Conservation (phyloP, 495 filamentous ascomycete species). For the Cryomyces minteri region DNA sequence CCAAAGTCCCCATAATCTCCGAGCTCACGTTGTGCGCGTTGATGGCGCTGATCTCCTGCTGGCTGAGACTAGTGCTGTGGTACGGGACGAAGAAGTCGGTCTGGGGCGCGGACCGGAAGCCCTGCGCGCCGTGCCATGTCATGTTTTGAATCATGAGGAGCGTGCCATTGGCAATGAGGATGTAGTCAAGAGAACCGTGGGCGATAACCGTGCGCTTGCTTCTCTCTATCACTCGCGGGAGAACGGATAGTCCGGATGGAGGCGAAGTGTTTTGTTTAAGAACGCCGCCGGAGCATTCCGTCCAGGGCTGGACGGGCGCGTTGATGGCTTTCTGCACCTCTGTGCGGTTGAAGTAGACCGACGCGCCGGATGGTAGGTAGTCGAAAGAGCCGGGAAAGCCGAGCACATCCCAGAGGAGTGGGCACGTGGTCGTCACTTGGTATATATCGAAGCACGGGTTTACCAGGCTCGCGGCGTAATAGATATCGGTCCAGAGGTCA, state of each 20-base stretch:
- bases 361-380: slow-evolving; percentile 24
- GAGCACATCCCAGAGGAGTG: slow-evolving; percentile 51
- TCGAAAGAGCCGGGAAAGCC: slow-evolving; percentile 43
- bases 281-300: slow-evolving; percentile 35
- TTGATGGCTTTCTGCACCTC: slow-evolving; percentile 64
- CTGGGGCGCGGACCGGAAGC: slow-evolving; percentile 34
- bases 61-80: slow-evolving; percentile 7
- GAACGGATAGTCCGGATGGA: slow-evolving; percentile 18
- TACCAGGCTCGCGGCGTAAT: slow-evolving; percentile 31
- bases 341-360: slow-evolving; percentile 58
- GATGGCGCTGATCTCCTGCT: no score
- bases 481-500: slow-evolving; percentile 37
- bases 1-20: slow-evolving; percentile 1
- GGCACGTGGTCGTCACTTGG: slow-evolving; percentile 56
- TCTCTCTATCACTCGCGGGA: slow-evolving; percentile 55
- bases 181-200: slow-evolving; percentile 45
- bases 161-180: slow-evolving; percentile 46
- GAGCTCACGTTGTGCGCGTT: no score
- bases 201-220: slow-evolving; percentile 50
- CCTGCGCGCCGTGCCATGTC: slow-evolving; percentile 59
- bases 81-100: slow-evolving; percentile 23
- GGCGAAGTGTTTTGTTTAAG: slow-evolving; percentile 27
- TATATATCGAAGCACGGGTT: slow-evolving; percentile 78
- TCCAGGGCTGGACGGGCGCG: slow-evolving; percentile 39
- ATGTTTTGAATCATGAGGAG: slow-evolving; percentile 66